These are phyloP conservation scores for Hordeum vulgare DNA, from an alignment of 176 grass and related monocot species.

Conservation along the genomic window DNA sequence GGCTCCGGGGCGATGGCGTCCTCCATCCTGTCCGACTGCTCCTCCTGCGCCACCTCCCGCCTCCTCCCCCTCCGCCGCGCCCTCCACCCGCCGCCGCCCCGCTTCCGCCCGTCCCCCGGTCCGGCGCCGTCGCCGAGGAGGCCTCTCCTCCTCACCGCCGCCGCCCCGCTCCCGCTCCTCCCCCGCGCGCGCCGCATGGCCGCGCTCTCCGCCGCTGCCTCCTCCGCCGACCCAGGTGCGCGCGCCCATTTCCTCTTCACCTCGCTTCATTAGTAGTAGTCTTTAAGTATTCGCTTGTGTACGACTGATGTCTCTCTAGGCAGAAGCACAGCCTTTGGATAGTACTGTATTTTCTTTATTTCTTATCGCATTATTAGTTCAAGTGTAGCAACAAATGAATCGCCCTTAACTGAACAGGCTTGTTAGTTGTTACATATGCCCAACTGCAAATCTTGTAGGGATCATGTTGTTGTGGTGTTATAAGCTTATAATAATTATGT, in stretches of 20 bases:
- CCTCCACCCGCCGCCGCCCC: conserved; percentile 13
- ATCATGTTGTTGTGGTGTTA: not conserved
- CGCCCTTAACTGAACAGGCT: too few species aligned
- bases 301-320: not conserved
- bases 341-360: too few species aligned
- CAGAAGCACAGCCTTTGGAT: not conserved
- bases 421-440: not conserved
- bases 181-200: conserved; percentile 17
- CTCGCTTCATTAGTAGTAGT: not conserved
- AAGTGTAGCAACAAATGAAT: not conserved
- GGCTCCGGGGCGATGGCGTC: conserved; percentile 34
- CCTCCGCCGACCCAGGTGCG: conserved; percentile 30
- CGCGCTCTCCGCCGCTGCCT: not conserved
- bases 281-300: not conserved
- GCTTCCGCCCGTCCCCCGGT: conserved; percentile 15
- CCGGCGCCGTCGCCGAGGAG: not conserved
- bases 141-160: not conserved
- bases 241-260: not conserved
- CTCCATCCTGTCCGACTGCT: conserved; percentile 47
- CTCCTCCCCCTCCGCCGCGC: conserved; percentile 42
- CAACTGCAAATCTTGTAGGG: not conserved
- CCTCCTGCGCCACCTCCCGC: conserved; percentile 32
- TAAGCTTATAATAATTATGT: too few species aligned
- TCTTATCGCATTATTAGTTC: not conserved
- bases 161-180: not conserved